Evolutionary conservation across 2,329 filamentous ascomycete genomes (phyloP).

Genomic region (Trichoderma lentiforme): DNA sequence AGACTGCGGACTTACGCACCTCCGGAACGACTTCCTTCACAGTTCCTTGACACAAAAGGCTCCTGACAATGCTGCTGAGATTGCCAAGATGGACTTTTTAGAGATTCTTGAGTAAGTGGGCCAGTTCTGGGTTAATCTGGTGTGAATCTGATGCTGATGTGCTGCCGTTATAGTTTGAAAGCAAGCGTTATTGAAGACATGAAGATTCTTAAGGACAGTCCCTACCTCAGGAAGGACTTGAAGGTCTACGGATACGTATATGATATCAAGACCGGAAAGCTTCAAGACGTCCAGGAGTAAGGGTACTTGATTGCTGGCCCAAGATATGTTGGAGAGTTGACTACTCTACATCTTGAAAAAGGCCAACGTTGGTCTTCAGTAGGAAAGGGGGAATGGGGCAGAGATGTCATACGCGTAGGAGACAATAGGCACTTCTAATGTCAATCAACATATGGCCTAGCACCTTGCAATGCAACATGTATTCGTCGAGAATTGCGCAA

Average conservation of each 20-base stretch:
- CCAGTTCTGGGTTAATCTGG: not conserved
- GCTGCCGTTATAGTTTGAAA: not conserved
- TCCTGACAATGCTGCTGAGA: not conserved
- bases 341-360: not conserved
- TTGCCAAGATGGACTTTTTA: not conserved
- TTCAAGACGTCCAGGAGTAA: not conserved
- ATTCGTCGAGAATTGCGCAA: not conserved
- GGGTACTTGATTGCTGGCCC: accelerated
- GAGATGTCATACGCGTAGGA: not conserved
- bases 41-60: not conserved
- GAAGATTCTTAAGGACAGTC: not conserved
- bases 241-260: not conserved
- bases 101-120: not conserved
- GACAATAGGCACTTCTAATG: not conserved
- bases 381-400: not conserved
- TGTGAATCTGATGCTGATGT: not conserved
- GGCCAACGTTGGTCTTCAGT: not conserved
- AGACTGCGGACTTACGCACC: not conserved
- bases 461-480: not conserved
- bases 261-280: not conserved
- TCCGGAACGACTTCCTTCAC: not conserved
- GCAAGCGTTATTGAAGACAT: not conserved
- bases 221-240: not conserved
- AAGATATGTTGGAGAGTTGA: not conserved
- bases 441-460: not conserved